Conservation (phyloP, 2,329 filamentous ascomycete genomes). For the Talaromyces piceae region DNA sequence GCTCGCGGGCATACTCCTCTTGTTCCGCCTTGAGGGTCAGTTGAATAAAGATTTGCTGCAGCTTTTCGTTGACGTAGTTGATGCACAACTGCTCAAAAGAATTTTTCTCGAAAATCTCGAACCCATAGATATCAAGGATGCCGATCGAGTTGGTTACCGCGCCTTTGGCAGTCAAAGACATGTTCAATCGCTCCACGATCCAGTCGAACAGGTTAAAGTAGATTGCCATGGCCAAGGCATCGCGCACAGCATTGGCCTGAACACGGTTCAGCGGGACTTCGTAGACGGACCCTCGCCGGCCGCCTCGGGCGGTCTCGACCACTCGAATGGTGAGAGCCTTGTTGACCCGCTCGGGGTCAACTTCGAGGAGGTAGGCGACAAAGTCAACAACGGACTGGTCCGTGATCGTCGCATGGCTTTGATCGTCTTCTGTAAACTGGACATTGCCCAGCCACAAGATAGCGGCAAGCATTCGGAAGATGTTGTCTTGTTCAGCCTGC, state of each 20-base stretch:
- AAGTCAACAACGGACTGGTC: constrained; percentile 93
- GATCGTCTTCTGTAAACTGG: constrained; percentile 80
- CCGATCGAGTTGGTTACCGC: constrained; percentile 77
- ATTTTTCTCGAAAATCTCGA: constrained; percentile 99
- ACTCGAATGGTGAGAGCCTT: constrained; percentile 85
- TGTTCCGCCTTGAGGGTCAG: constrained; percentile 93
- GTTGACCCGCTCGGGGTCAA: constrained; percentile 70
- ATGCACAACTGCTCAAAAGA: constrained; percentile 98
- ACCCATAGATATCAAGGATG: constrained; percentile 97
- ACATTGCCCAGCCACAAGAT: constrained; percentile 95
- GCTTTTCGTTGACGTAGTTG: constrained; percentile 99
- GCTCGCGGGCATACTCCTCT: constrained; percentile 90
- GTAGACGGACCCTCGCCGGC: constrained; percentile 59
- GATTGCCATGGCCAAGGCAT: constrained; percentile 89
- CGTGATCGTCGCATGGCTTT: constrained; percentile 75
- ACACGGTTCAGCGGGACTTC: constrained; percentile 76
- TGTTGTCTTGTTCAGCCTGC: constrained; percentile 85
- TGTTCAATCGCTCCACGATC: constrained; percentile 90
- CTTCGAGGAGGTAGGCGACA: constrained; percentile 86
- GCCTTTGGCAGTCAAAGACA: constrained; percentile 72
- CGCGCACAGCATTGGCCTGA: constrained; percentile 78
- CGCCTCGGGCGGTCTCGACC: constrained; percentile 62
- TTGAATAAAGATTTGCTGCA: constrained; percentile 99
- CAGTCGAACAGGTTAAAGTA: constrained; percentile 98
- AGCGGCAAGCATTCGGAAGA: constrained; percentile 89